Evolutionary conservation across 306 rosid species (phyloP).

Genomic region (Castanopsis chinensis): DNA sequence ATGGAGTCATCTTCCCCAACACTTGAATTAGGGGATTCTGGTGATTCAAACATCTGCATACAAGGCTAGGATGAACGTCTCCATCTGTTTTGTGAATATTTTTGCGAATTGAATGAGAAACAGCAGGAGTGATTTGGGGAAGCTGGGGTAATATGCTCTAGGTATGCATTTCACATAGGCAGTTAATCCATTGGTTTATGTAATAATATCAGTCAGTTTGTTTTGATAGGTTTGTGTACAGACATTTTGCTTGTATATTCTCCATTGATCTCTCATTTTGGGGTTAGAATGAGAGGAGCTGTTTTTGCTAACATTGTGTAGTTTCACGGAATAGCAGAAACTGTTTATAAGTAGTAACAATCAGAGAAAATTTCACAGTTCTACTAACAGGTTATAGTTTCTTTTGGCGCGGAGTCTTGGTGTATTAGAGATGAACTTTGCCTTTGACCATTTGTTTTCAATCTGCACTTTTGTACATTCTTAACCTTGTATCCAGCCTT

Average conservation of each 20-base stretch:
- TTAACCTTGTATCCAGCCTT: background rate
- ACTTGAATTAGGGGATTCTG: background rate
- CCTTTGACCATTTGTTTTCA: background rate
- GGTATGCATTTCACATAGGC: background rate
- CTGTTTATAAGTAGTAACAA: background rate
- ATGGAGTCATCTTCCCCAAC: background rate
- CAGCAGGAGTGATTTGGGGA: background rate
- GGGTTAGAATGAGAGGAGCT: background rate
- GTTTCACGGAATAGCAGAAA: background rate
- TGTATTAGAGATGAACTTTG: background rate
- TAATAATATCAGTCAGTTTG: background rate
- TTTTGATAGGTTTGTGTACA: slow-evolving; percentile 14
- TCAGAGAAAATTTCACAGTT: too few species aligned
- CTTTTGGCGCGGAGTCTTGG: too few species aligned
- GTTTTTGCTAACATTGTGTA: background rate
- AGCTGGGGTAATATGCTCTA: background rate
- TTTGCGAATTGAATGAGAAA: background rate
- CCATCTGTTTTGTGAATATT: background rate
- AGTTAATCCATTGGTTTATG: background rate
- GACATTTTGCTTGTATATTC: background rate
- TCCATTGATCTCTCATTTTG: slow-evolving; percentile 8
- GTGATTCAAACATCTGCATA: background rate
- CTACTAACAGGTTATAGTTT: background rate
- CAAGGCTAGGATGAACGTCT: background rate
- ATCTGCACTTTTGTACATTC: background rate